Evolutionary conservation across 805 yeast species (phyloP), one percentile per base, ranked within the genome.

Genomic region (Kodamaea leandrae): DNA sequence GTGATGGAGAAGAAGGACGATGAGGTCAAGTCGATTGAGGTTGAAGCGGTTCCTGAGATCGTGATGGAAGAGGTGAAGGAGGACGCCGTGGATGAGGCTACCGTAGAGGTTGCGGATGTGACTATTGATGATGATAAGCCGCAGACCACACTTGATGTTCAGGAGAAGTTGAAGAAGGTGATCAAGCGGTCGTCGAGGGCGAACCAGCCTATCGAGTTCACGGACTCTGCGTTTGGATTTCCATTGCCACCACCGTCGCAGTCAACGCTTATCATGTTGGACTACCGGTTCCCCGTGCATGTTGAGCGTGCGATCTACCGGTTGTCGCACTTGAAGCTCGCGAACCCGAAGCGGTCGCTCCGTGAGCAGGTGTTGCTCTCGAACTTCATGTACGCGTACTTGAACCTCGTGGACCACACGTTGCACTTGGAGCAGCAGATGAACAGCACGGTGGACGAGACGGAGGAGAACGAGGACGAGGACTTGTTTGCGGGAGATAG

Each of bases 301-400:
- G 95, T 93, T 32, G 99, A 93, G 62, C 74, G 99, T 29, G 99
- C 99, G 0, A 86, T 93, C 38, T 93, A 93, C 62, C 71, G 99
- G 42, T 71, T 93, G 42, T 86, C 96, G 39, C 99, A 93, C 63
- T 68, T 93, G 58, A 93, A 93, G 61, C 72, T 93, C 49, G 96
- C 98, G 18, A 95, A 93, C 61, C 91, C 98, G 1, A 85, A 88
- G 57, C 71, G 98, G 44, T 93, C 95, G 20, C 66, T 93, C 47
- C 74, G 89, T 27, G 97, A 93, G 60, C 99, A 93, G 60, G 99
- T 93, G 1, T 61, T 93, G 37, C 66, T 93, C 48, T 87, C 96
- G 44, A 93, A 93, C 60, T 93, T 93, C 76, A 93, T 93, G 99
- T 93, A 93, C 58, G 91, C 97, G 0, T 93, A 93, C 63, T 74